Conservation (phyloP, 805 yeast species). For the Candida ovalis region DNA sequence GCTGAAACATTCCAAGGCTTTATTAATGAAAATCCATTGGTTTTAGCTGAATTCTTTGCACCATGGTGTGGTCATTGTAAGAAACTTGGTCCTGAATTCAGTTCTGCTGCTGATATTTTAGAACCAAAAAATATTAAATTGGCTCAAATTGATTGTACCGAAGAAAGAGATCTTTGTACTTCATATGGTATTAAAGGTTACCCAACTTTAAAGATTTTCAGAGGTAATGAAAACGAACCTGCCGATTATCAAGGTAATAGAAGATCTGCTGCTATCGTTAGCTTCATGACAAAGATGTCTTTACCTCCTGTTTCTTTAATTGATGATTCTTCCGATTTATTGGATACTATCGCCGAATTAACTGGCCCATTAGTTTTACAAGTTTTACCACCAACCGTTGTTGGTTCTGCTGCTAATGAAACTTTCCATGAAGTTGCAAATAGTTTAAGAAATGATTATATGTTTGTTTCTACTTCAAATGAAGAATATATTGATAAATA, state of each 20-base stretch:
- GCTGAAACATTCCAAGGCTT: conserved; percentile 62
- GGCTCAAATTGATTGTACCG: conserved; percentile 86
- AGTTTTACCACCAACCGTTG: conserved; percentile 33
- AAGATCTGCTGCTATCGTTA: conserved; percentile 70
- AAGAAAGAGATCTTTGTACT: conserved; percentile 66
- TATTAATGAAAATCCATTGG: conserved; percentile 69
- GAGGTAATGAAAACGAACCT: conserved; percentile 44
- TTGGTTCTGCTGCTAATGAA: conserved; percentile 40
- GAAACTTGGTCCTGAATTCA: conserved; percentile 75
- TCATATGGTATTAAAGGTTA: conserved; percentile 71
- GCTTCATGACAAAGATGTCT: conserved; percentile 76
- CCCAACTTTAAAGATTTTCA: conserved; percentile 79
- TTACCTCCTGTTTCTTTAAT: conserved; percentile 67
- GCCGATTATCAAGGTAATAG: conserved; percentile 83
- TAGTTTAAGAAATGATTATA: conserved; percentile 54
- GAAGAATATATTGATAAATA: conserved; percentile 34
- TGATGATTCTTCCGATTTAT: conserved; percentile 46
- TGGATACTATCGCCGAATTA: conserved; percentile 40
- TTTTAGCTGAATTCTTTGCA: conserved; percentile 83
- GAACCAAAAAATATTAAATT: conserved; percentile 60
- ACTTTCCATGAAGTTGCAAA: conserved; percentile 66
- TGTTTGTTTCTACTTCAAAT: conserved; percentile 50
- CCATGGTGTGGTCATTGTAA: conserved; percentile 99
- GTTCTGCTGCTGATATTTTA: conserved; percentile 65
- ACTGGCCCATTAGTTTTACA: conserved; percentile 57